phyloP scores from a whole-genome alignment of 805 yeast species.

The Lipomyces kockii region DNA sequence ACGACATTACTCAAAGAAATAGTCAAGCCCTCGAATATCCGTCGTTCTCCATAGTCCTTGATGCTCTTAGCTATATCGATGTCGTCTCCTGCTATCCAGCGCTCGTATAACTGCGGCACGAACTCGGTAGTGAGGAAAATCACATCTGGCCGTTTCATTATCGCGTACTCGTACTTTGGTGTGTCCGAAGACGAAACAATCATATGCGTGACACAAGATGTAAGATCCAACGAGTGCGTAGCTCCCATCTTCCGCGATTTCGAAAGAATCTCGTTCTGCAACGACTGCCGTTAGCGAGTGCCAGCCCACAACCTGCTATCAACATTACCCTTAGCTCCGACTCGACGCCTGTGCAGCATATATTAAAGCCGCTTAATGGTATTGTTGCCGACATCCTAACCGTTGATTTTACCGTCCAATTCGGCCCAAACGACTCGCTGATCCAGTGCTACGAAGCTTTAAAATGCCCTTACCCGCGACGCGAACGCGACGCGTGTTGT shows the following conservation, averaged over 20 bases:
- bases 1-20: slow-evolving; percentile 49
- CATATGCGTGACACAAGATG: slow-evolving; percentile 57
- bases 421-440: not conserved
- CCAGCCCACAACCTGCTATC: not conserved
- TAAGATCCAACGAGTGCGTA: slow-evolving; percentile 51
- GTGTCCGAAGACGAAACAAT: slow-evolving; percentile 59
- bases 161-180: slow-evolving; percentile 59
- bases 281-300: not conserved
- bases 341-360: slow-evolving; percentile 33
- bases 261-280: slow-evolving; percentile 23
- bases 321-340: slow-evolving; percentile 15
- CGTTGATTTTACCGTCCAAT: not conserved
- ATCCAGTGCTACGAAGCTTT: not conserved
- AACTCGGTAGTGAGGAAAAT: slow-evolving; percentile 56
- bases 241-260: slow-evolving; percentile 52
- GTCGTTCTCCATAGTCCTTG: slow-evolving; percentile 31
- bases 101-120: slow-evolving; percentile 52
- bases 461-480: not conserved
- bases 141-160: slow-evolving; percentile 55
- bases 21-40: slow-evolving; percentile 43
- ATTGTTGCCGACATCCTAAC: not conserved
- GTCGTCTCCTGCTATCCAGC: slow-evolving; percentile 61
- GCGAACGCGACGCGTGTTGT: not conserved
- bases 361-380: slow-evolving; percentile 28
- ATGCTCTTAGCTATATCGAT: slow-evolving; percentile 41